phyloP scores from a whole-genome alignment of 164 flowering plant species.

The Vitis rotundifolia region DNA sequence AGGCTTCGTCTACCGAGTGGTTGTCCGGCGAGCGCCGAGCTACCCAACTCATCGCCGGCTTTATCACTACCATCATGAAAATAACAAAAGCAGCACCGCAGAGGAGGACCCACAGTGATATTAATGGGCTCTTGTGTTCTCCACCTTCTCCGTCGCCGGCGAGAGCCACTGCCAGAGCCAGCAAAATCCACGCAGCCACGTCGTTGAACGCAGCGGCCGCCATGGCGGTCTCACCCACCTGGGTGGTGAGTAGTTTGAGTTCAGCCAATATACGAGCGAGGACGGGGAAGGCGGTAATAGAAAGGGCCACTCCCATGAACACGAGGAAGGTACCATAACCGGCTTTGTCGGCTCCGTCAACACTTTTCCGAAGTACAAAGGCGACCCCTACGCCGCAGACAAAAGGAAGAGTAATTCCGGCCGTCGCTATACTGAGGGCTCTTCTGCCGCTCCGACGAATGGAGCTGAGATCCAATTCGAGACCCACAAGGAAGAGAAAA shows the following conservation, averaged over 20 bases:
- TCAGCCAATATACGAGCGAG: slow-evolving; percentile 72
- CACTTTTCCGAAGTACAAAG: slow-evolving; percentile 30
- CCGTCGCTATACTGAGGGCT: slow-evolving; percentile 49
- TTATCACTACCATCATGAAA: slow-evolving; percentile 44
- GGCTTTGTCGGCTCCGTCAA: slow-evolving; percentile 37
- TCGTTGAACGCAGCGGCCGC: slow-evolving; percentile 72
- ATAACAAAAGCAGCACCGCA: slow-evolving; percentile 55
- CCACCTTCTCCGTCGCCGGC: slow-evolving; percentile 42
- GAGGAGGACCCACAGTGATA: slow-evolving; percentile 51
- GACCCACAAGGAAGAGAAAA: slow-evolving; percentile 68
- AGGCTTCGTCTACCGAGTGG: slow-evolving; percentile 42
- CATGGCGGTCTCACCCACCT: slow-evolving; percentile 56
- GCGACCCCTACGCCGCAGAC: slow-evolving; percentile 41
- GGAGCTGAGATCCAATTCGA: slow-evolving; percentile 52
- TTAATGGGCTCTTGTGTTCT: slow-evolving; percentile 33
- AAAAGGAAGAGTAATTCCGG: slow-evolving; percentile 63
- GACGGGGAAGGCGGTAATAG: slow-evolving; percentile 65
- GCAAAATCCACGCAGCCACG: slow-evolving; percentile 61
- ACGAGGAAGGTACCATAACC: slow-evolving; percentile 38
- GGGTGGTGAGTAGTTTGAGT: slow-evolving; percentile 59
- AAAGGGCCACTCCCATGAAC: slow-evolving; percentile 62
- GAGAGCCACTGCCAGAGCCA: slow-evolving; percentile 61
- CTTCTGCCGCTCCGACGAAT: slow-evolving; percentile 48
- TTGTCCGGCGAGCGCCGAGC: slow-evolving; percentile 36
- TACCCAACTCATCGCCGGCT: slow-evolving; percentile 54